Evolutionary conservation across 192 early-diverging fungal species (phyloP), one percentile per base, ranked within the genome.

Genomic region (Backusella australiensis): DNA sequence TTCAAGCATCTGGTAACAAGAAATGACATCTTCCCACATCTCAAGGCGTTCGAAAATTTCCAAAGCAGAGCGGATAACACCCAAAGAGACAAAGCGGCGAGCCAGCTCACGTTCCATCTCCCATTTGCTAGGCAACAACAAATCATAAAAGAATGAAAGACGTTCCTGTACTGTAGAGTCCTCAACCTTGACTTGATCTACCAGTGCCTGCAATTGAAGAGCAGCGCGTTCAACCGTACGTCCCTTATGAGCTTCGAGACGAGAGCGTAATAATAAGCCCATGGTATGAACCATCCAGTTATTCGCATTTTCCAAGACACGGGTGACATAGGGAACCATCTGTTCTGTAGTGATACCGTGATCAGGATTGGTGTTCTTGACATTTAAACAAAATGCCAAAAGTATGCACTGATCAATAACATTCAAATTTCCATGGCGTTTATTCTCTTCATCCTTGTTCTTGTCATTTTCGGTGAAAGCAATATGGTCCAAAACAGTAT

Each of bases 281-380:
- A 98, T 97, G 34, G 98, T 97, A 86, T 98, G 92, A 17, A 99
- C 94, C 81, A 94, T 95, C 97, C 97, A 99, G 86, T 99, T 99
- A 85, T 95, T 96, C 67, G 95, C 88, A 74, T 97, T 94, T 75
- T 94, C 93, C 53, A 98, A 82, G 8, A 98, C 96, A 59, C 97
- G 91, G 67, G 89, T 82, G 4, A 98, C 94, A 81, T 94, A 99
- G 21, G 98, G 96, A 46, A 90, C 83, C 98, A 99, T 99, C 86
- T 98, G 91, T 82, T 99, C 97, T 35, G 88, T 88, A 7, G 98
- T 99, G 29, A 99, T 85, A 36, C 96, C 98, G 74, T 99, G 90
- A 6, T 84, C 89, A 9, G 97, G 96, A 73, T 97, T 99, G 34
- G 93, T 94, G 85, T 98, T 98, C 71, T 96, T 94, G 76, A 99